Conservation (phyloP, 805 yeast genomes). For the Wickerhamiella azyma region DNA sequence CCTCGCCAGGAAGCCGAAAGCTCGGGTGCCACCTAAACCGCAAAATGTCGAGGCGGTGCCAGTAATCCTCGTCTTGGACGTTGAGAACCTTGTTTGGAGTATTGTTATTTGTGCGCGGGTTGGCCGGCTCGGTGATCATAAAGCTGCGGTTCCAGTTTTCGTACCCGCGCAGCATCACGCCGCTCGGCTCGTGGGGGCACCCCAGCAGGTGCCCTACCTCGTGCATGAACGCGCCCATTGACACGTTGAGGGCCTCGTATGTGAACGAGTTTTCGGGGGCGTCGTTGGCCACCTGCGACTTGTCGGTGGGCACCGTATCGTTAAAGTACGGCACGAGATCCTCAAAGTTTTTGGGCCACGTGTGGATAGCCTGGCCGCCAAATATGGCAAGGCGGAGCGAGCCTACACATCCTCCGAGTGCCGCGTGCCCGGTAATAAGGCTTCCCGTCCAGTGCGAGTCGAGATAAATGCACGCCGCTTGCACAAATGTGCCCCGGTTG, state of each 20-base stretch:
- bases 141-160: slow-evolving; percentile 69
- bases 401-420: slow-evolving; percentile 77
- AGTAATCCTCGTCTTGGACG: slow-evolving; percentile 59
- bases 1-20: slow-evolving; percentile 52
- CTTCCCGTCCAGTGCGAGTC: slow-evolving; percentile 76
- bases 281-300: slow-evolving; percentile 78
- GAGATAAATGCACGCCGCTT: slow-evolving; percentile 73
- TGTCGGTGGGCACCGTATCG: slow-evolving; percentile 54
- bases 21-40: slow-evolving; percentile 73
- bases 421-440: slow-evolving; percentile 75
- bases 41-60: slow-evolving; percentile 73
- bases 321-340: slow-evolving; percentile 52
- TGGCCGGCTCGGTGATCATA: slow-evolving; percentile 51
- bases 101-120: slow-evolving; percentile 17
- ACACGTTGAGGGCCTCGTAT: slow-evolving; percentile 81
- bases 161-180: slow-evolving; percentile 85
- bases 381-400: slow-evolving; percentile 70
- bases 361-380: slow-evolving; percentile 82
- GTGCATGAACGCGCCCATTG: slow-evolving; percentile 89
- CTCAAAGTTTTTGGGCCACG: slow-evolving; percentile 84
- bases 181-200: slow-evolving; percentile 81
- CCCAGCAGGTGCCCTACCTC: slow-evolving; percentile 88
- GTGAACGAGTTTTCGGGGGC: slow-evolving; percentile 67
- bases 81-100: slow-evolving; percentile 25
- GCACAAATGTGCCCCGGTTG: slow-evolving; percentile 34